Evolutionary conservation across 108 stramenopile species (phyloP).

Genomic region (Cyclostephanos tholiformis): DNA sequence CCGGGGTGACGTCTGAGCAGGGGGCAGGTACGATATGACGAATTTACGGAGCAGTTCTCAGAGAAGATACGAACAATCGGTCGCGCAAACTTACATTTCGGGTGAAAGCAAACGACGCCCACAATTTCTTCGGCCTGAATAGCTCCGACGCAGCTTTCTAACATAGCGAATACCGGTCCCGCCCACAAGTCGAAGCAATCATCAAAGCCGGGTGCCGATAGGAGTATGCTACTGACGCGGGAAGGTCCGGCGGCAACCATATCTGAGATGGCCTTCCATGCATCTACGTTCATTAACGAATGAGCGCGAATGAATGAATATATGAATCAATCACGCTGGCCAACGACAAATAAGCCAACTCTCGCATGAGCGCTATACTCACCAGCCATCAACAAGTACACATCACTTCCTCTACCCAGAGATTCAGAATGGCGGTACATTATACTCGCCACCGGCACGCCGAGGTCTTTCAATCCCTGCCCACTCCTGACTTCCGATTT

Average conservation of each 20-base stretch:
- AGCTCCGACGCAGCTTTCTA: slow-evolving; percentile 74
- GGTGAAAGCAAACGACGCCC: slow-evolving; percentile 87
- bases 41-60: background rate
- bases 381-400: slow-evolving; percentile 67
- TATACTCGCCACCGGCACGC: slow-evolving; percentile 69
- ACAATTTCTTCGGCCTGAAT: slow-evolving; percentile 62
- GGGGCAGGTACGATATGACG: background rate
- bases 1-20: slow-evolving; percentile 61
- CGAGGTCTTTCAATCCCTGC: slow-evolving; percentile 70
- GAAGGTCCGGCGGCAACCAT: slow-evolving; percentile 73
- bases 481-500: slow-evolving; percentile 66
- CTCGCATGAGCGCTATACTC: background rate
- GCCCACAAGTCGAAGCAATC: slow-evolving; percentile 70
- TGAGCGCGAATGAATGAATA: background rate
- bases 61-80: background rate
- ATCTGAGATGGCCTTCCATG: slow-evolving; percentile 63
- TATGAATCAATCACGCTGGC: background rate
- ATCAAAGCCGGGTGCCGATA: slow-evolving; percentile 80
- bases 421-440: slow-evolving; percentile 64
- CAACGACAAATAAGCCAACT: background rate
- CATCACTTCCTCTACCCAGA: slow-evolving; percentile 10
- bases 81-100: slow-evolving; percentile 42
- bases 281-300: slow-evolving; percentile 19
- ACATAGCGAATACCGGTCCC: slow-evolving; percentile 81
- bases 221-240: slow-evolving; percentile 70